phyloP scores from a whole-genome alignment of 495 filamentous ascomycete genomes.

The Trichoderma gamsii region DNA sequence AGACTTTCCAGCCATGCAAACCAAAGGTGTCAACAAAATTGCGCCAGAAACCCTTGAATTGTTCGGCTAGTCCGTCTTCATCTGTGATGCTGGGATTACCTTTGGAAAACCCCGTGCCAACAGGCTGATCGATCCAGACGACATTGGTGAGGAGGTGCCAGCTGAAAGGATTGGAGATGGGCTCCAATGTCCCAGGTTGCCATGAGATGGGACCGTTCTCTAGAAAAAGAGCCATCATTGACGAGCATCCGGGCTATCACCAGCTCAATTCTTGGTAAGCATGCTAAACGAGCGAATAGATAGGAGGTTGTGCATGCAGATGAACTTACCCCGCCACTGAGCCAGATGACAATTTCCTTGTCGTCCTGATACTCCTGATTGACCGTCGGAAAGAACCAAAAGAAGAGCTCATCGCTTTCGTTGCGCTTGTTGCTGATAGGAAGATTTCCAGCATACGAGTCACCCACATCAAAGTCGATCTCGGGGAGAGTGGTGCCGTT shows the following conservation, averaged over 20 bases:
- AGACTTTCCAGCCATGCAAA: constrained; percentile 58
- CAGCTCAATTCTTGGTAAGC: constrained; percentile 16
- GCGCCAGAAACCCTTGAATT: constrained; percentile 68
- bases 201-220: constrained; percentile 75
- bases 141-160: constrained; percentile 75
- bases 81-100: constrained; percentile 55
- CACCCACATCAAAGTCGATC: constrained; percentile 69
- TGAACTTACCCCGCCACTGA: constrained; percentile 56
- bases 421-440: constrained; percentile 48
- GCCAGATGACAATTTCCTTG: constrained; percentile 56
- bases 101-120: constrained; percentile 67
- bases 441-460: constrained; percentile 67
- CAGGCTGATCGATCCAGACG: constrained; percentile 70
- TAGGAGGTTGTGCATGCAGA: not conserved
- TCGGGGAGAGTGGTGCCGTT: constrained; percentile 63
- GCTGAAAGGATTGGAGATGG: constrained; percentile 58
- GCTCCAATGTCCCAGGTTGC: constrained; percentile 60
- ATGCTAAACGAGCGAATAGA: not conserved
- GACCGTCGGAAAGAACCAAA: constrained; percentile 17
- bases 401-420: constrained; percentile 19
- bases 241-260: constrained; percentile 55
- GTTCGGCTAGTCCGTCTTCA: constrained; percentile 57
- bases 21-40: constrained; percentile 63
- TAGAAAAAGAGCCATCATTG: constrained; percentile 62
- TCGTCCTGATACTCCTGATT: not conserved